Base-by-base conservation (phyloP, 1,284 basidiomycete genomes). In the Earliella scabrosa region DNA sequence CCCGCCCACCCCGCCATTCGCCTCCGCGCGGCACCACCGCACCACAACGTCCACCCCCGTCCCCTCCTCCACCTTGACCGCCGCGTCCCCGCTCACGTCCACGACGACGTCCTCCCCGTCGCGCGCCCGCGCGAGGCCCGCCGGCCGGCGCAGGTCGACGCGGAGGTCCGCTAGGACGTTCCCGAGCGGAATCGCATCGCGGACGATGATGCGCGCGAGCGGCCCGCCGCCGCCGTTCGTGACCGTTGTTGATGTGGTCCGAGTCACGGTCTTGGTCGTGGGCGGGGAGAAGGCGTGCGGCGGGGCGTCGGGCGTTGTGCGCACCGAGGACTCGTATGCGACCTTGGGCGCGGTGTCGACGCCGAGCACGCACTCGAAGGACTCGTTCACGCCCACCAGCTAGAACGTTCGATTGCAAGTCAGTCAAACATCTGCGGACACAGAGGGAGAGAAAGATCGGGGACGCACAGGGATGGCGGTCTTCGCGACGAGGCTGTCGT, bases 331-430 rank as follows among this genome's bases (percentile, higher is more conserved):
- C 6, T 73, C 63, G 68, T 81, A 82, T 31, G 75, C 75, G 43
- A 85, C 72, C 52, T 78, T 74, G 29, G 78, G 71, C 3, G 75
- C 73, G 2, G 77, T 60, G 64, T 84, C 82, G 31, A 75, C 69
- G 21, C 82, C 82, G 18, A 85, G 75, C 3, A 78, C 78, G 67
- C 81, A 83, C 31, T 70, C 67, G 69, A 86, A 84, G 7, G 69
- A 74, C 49, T 83, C 82, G 4, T 75, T 74, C 0, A 74, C 74
- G 56, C 18, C 45, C 18, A 34, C 20, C 6, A 20, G n/a, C 45
- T 46, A 45, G 9, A 23, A 18, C 51, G 32, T 24, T 73, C 58
- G 86, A 80, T 2, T 75, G 69, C 29, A 85, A 67, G 2, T 77
- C 64, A 0, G 82, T 78, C n/a, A n/a, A n/a, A n/a, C n/a, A n/a